Conservation (phyloP, 345 rosid species). For the Corymbia maculata region DNA sequence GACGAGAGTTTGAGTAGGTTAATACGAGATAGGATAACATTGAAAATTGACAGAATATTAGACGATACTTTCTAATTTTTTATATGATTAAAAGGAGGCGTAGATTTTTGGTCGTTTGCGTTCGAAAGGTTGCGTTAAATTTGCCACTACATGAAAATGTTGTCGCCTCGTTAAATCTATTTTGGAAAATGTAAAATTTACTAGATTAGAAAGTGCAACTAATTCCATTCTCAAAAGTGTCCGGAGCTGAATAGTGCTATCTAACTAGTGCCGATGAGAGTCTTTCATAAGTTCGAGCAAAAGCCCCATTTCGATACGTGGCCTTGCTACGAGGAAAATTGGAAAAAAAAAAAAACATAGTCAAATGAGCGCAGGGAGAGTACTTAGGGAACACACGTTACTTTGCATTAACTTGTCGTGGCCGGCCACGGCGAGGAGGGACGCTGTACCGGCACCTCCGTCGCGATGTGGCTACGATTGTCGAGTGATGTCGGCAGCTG, state of each 20-base stretch:
- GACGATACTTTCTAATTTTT: not conserved
- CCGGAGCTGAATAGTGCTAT: not conserved
- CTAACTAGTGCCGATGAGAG: not conserved
- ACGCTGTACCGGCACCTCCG: not conserved
- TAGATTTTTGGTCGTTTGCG: no score
- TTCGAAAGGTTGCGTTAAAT: not conserved
- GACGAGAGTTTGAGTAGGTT: not conserved
- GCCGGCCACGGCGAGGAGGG: not conserved
- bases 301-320: not conserved
- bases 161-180: not conserved
- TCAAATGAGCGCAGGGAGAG: not conserved
- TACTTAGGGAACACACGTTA: not conserved
- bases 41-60: not conserved
- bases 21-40: not conserved
- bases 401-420: not conserved
- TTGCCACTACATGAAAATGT: no score
- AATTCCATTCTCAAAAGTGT: not conserved
- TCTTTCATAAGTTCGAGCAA: not conserved
- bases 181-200: not conserved
- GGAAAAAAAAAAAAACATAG: not conserved
- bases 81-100: not conserved
- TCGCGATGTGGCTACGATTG: not conserved
- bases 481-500: not conserved
- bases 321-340: not conserved
- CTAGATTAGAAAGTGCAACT: no score